Percentiles rank a stretch among this genome's conserved stretches.
Conservation (phyloP, 2,329 filamentous ascomycete species). For the Aspergillus texensis region DNA sequence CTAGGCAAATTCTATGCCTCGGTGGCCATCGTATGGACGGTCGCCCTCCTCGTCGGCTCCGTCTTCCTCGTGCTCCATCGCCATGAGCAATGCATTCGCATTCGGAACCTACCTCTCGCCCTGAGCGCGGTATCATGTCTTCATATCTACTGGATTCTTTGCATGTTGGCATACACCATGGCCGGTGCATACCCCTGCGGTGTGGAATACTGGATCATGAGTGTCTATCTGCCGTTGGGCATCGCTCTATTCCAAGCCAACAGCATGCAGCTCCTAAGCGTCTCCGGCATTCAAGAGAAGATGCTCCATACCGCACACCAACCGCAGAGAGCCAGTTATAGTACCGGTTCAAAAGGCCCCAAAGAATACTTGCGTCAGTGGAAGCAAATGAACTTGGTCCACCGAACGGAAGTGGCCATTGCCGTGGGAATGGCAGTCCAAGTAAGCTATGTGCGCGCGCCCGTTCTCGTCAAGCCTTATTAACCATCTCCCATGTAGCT, state of each 20-base stretch:
- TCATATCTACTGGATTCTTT: slow-evolving; percentile 1
- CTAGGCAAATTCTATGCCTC: background rate
- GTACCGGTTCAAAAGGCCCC: background rate
- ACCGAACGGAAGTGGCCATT: background rate
- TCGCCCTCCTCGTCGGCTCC: background rate
- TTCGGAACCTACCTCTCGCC: background rate
- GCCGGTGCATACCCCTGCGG: background rate
- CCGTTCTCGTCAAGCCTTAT: rapidly evolving
- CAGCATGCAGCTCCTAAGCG: background rate
- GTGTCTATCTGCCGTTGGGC: background rate
- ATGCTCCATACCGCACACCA: background rate
- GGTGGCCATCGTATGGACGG: background rate
- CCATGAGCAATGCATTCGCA: background rate
- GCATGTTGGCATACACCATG: background rate
- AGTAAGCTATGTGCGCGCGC: background rate
- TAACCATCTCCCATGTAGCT: background rate
- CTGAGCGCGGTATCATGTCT: background rate
- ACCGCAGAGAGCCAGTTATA: background rate
- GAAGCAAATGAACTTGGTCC: background rate
- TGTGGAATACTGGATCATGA: background rate
- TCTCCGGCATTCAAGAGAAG: background rate
- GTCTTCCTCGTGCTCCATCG: background rate
- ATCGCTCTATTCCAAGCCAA: background rate
- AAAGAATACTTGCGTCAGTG: background rate
- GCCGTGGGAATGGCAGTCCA: background rate